Evolutionary conservation across 2,329 filamentous ascomycete genomes (phyloP).

Genomic region (Alternaria sp.): DNA sequence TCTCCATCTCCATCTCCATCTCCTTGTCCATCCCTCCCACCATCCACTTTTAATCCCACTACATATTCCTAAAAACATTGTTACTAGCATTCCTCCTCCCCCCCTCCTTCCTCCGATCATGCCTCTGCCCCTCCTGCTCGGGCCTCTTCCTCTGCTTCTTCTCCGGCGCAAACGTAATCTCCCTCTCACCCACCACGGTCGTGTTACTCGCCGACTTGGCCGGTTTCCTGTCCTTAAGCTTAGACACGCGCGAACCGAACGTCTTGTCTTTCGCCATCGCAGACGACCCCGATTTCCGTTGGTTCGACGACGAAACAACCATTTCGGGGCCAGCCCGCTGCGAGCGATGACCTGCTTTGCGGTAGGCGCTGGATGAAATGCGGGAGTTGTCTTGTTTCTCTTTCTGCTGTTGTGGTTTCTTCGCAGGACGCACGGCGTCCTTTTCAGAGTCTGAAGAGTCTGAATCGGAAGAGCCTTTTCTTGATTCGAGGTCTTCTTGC

Average conservation of each 20-base stretch:
- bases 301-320: slow-evolving; percentile 58
- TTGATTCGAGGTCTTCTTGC: slow-evolving; percentile 61
- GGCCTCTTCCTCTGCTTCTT: slow-evolving; percentile 52
- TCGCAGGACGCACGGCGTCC: slow-evolving; percentile 17
- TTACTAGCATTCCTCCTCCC: slow-evolving; percentile 74
- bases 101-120: slow-evolving; percentile 53
- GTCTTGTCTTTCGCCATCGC: slow-evolving; percentile 58
- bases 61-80: slow-evolving; percentile 76
- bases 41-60: too few species aligned
- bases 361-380: slow-evolving; percentile 69
- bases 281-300: slow-evolving; percentile 39
- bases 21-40: neutral
- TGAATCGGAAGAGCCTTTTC: slow-evolving; percentile 43
- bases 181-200: slow-evolving; percentile 60
- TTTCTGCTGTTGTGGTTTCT: slow-evolving; percentile 30
- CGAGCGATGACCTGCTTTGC: slow-evolving; percentile 60
- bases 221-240: slow-evolving; percentile 40
- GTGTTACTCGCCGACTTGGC: slow-evolving; percentile 20
- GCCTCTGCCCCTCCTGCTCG: slow-evolving; percentile 31
- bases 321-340: slow-evolving; percentile 53
- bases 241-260: slow-evolving; percentile 63
- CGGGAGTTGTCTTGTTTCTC: slow-evolving; percentile 50
- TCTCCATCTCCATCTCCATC: neutral
- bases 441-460: slow-evolving; percentile 22
- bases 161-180: slow-evolving; percentile 75